These are phyloP conservation scores for Geotrichum citri-aurantii DNA, from an alignment of 1,139 yeast species.

Conservation along the genomic window DNA sequence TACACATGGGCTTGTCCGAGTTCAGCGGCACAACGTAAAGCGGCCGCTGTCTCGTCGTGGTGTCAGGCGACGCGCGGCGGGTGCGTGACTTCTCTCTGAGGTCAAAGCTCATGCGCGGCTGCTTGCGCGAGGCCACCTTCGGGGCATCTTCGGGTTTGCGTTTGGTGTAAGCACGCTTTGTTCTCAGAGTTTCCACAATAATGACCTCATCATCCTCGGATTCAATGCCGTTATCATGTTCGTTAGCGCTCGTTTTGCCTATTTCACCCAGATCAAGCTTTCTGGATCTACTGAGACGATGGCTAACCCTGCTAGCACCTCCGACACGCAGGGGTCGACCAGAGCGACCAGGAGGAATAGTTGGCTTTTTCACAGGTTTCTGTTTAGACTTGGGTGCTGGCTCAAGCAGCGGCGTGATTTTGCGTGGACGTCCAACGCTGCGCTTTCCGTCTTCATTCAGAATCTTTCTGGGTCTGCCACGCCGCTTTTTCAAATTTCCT, in stretches of 20 bases:
- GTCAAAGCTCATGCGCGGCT: not conserved
- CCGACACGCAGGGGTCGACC: not conserved
- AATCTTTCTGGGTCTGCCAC: not conserved
- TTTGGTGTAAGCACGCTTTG: not conserved
- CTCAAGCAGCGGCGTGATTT: not conserved
- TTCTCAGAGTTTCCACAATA: not conserved
- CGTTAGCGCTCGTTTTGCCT: not conserved
- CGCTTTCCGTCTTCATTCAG: not conserved
- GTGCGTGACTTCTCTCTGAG: not conserved
- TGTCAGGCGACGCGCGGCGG: not conserved
- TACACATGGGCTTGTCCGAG: slow-evolving; percentile 7
- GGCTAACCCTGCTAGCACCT: not conserved
- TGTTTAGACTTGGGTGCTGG: not conserved
- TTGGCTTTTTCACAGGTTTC: not conserved
- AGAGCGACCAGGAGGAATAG: not conserved
- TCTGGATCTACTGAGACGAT: not conserved
- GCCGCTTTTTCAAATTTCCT: not conserved
- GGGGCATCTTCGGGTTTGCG: not conserved
- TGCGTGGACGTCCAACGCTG: not conserved
- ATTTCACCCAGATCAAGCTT: not conserved
- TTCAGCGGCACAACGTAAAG: slow-evolving; percentile 9
- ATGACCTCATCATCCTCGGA: not conserved
- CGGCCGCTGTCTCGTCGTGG: not conserved
- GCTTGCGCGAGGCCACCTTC: not conserved
- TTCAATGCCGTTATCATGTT: not conserved